Conservation (phyloP, 2,329 filamentous ascomycete species). For the Madurella mycetomatis region DNA sequence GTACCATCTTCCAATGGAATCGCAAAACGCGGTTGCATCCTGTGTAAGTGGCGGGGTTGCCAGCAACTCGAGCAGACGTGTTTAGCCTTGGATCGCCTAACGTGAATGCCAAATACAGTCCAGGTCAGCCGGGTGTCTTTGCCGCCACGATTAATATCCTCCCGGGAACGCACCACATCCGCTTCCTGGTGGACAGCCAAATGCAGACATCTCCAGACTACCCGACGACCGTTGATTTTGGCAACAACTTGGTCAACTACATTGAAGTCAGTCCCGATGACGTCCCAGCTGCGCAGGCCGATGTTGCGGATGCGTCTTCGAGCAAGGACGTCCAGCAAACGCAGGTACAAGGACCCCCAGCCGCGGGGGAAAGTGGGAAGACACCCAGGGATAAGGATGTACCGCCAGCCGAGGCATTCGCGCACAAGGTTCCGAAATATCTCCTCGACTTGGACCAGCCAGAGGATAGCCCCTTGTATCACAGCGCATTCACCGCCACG, state of each 20-base stretch:
- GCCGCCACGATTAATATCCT: slow-evolving; percentile 76
- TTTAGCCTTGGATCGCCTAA: slow-evolving; percentile 8
- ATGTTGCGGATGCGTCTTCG: slow-evolving; percentile 28
- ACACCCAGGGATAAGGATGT: slow-evolving; percentile 52
- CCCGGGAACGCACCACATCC: slow-evolving; percentile 92
- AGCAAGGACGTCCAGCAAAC: slow-evolving; percentile 28
- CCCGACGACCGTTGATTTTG: slow-evolving; percentile 94
- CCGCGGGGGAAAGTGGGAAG: slow-evolving; percentile 41
- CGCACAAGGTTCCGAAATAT: slow-evolving; percentile 73
- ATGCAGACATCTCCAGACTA: slow-evolving; percentile 85
- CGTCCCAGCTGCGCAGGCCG: slow-evolving; percentile 38
- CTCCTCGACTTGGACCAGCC: slow-evolving; percentile 81
- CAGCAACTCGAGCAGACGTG: not conserved
- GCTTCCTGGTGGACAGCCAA: slow-evolving; percentile 90
- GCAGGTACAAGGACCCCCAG: slow-evolving; percentile 32
- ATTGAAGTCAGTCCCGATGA: slow-evolving; percentile 86
- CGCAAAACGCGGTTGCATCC: slow-evolving; percentile 83
- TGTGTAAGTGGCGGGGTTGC: slow-evolving; percentile 58
- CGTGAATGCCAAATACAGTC: slow-evolving; percentile 33
- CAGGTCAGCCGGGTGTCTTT: slow-evolving; percentile 59
- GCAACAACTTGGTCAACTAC: slow-evolving; percentile 97
- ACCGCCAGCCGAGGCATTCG: slow-evolving; percentile 58
- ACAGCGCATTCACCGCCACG: slow-evolving; percentile 69
- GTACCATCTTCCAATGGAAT: slow-evolving; percentile 97
- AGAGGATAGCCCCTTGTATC: slow-evolving; percentile 71